Evolutionary conservation across 176 grass and related monocot species (phyloP).

Genomic region (Puya raimondii): DNA sequence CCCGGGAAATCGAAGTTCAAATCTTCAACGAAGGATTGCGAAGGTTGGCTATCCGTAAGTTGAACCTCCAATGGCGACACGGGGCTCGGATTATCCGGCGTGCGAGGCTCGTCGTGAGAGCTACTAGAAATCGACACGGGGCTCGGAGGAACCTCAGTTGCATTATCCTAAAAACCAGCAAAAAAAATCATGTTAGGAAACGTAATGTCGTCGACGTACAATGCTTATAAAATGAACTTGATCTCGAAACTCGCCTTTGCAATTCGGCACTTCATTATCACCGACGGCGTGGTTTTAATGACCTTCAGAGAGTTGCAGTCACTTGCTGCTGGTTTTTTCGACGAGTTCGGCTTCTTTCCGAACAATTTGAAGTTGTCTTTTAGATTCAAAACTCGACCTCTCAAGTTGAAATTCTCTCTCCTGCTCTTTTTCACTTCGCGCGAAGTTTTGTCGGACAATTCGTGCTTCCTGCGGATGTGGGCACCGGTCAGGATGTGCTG

Average conservation of each 20-base stretch:
- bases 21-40: constrained; percentile 30
- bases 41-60: constrained; percentile 10
- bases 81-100: constrained; percentile 39
- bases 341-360: constrained; percentile 23
- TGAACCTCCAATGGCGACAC: constrained; percentile 52
- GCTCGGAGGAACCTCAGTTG: constrained; percentile 40
- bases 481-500: constrained; percentile 10
- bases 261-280: constrained; percentile 11
- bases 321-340: constrained; percentile 20
- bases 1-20: constrained; percentile 34
- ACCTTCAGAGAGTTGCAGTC: constrained; percentile 26
- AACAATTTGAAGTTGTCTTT: constrained; percentile 45
- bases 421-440: constrained; percentile 13
- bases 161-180: constrained; percentile 30
- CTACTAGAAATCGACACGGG: constrained; percentile 34
- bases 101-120: constrained; percentile 35
- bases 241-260: constrained; percentile 30
- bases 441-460: constrained; percentile 16
- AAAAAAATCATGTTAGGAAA: background rate
- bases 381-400: constrained; percentile 38
- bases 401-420: constrained; percentile 38
- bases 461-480: constrained; percentile 17
- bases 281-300: constrained; percentile 14
- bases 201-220: background rate
- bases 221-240: background rate